Evolutionary conservation across 2,329 filamentous ascomycete genomes (phyloP), one percentile per base, ranked within the genome.

Genomic region (Calonectria pteridis): DNA sequence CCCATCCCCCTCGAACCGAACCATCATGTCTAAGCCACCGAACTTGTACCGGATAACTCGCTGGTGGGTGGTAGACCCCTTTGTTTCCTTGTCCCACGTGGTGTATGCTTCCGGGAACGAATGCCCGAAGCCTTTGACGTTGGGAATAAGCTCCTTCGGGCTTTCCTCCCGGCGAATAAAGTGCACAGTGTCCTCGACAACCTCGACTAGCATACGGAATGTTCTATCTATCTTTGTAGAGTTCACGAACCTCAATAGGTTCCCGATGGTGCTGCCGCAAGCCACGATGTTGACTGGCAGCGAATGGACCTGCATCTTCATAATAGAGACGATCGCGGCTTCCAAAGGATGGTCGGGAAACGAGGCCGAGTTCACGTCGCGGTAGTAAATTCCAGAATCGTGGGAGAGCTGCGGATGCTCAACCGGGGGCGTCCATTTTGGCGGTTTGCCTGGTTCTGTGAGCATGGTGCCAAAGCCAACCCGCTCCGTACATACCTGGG

Each of bases 31-130:
- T 49, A 83, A 75, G 10, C 73, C 78, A 0, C 85, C 91, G 76
- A 94, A 90, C 0, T 83, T 73, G 74, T 94, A 94, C 4, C 83
- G 82, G 1, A 94, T 77, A 10, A 94, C 78, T 2, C 92, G 86
- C 78, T 94, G 92, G 73, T 94, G 91, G 0, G 90, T 91, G 1
- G 83, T 83, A 0, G 92, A 94, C 0, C 86, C 85, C 58, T 85
- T 86, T 0, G 91, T 88, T 0, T 86, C 86, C 0, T 77, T 14
- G 13, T 89, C 88, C 92, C 92, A 94, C 0, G 86, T 90, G 0
- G 93, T 94, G 78, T 94, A 92, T 1, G 86, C 86, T 62, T 94
- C 91, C 0, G 91, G 91, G 75, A 95, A 94, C 0, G 90, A 88
- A 76, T 94, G 92, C 0, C 93, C 92, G 76, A 87, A 94, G 0